Evolutionary conservation across 768 basidiomycete species (phyloP).

Genomic region (Ephemerocybe angulata): DNA sequence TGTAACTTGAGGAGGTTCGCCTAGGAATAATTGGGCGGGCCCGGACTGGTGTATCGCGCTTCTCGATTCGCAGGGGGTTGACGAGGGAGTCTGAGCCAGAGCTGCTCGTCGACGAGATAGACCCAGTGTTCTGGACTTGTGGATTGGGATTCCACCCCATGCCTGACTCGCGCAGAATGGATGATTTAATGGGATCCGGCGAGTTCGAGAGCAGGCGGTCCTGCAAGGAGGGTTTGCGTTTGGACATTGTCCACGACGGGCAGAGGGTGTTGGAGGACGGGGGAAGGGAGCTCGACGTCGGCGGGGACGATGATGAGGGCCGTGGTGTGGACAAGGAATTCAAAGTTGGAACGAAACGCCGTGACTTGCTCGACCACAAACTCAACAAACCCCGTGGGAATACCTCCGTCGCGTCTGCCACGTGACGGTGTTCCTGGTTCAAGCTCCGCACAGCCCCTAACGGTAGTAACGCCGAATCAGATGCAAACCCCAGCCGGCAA

Average conservation of each 20-base stretch:
- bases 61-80: conserved; percentile 72
- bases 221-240: conserved; percentile 46
- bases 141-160: conserved; percentile 48
- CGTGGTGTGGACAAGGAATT: conserved; percentile 13
- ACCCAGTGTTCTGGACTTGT: conserved; percentile 14
- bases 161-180: conserved; percentile 60
- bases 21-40: conserved; percentile 55
- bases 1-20: conserved; percentile 74
- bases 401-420: conserved; percentile 32
- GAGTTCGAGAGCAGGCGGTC: conserved; percentile 62
- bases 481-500: conserved; percentile 18
- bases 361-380: conserved; percentile 11
- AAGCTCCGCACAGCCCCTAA: neutral
- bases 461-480: neutral
- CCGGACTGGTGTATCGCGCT: conserved; percentile 52
- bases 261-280: conserved; percentile 5
- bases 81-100: conserved; percentile 35
- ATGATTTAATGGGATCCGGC: conserved; percentile 60
- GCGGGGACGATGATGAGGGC: conserved; percentile 12
- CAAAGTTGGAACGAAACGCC: conserved; percentile 7
- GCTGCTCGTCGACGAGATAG: conserved; percentile 38
- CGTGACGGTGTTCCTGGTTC: conserved; percentile 32
- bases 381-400: conserved; percentile 48
- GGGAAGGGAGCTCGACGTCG: neutral
- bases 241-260: conserved; percentile 32